A percentile compares a stretch with the other conserved stretches of the same genome.
phyloP scores from a whole-genome alignment of 441 rosid species.

The Pelargonium cotyledonis region DNA sequence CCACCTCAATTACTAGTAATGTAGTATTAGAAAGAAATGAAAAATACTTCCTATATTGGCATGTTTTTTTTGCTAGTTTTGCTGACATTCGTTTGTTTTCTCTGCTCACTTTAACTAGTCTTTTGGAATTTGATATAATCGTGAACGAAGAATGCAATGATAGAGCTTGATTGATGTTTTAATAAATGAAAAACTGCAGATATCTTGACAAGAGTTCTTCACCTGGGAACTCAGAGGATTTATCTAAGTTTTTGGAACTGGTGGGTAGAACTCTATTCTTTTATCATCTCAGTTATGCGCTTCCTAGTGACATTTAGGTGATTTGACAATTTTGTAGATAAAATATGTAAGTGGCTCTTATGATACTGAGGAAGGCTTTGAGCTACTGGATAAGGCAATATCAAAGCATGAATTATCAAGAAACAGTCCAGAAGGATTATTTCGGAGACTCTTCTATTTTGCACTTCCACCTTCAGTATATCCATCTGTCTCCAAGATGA shows the following conservation, averaged over 20 bases:
- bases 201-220: conserved; percentile 61
- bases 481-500: conserved; percentile 91
- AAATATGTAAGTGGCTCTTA: conserved; percentile 89
- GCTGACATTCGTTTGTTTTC: not conserved
- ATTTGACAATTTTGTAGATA: conserved; percentile 79
- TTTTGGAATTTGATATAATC: not conserved
- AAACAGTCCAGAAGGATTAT: conserved; percentile 50
- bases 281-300: not conserved
- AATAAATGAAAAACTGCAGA: conserved; percentile 33
- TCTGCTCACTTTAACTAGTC: not conserved
- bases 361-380: conserved; percentile 65
- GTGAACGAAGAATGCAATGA: conserved; percentile 4
- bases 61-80: conserved; percentile 8
- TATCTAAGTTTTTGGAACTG: conserved; percentile 72
- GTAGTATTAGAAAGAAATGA: not conserved
- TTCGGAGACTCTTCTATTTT: conserved; percentile 87
- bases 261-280: conserved; percentile 35
- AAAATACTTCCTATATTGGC: not conserved
- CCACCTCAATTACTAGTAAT: not conserved
- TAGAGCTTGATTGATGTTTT: conserved; percentile 10
- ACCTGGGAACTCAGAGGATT: conserved; percentile 34
- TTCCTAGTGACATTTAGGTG: conserved; percentile 36
- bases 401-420: conserved; percentile 81
- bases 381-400: conserved; percentile 53
- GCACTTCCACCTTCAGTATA: conserved; percentile 98